Conservation (phyloP, 1,284 basidiomycete genomes). For the Ceratobasidium theobromae region DNA sequence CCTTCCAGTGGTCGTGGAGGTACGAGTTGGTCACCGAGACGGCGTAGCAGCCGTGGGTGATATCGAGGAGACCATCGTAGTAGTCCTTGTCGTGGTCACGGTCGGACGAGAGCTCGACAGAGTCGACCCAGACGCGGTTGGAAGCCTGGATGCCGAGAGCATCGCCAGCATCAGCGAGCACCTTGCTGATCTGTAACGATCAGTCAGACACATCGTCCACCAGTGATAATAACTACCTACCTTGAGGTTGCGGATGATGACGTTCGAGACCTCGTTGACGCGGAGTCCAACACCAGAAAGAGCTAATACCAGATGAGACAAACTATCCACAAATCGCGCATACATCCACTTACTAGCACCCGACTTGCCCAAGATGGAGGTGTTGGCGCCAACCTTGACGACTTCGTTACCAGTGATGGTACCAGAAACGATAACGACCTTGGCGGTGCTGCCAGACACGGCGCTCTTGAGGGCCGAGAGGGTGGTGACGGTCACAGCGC, state of each 20-base stretch:
- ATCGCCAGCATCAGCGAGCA: conserved; percentile 23
- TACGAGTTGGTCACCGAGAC: conserved; percentile 22
- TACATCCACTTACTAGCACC: conserved; percentile 36
- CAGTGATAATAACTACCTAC: conserved; percentile 48
- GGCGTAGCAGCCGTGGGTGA: conserved; percentile 29
- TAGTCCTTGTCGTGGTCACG: conserved; percentile 32
- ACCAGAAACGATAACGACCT: conserved; percentile 39
- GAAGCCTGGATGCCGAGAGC: conserved; percentile 44
- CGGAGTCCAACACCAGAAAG: conserved; percentile 49
- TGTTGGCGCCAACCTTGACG: conserved; percentile 50
- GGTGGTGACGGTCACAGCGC: neutral
- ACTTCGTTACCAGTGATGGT: conserved; percentile 49
- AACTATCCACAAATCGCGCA: neutral
- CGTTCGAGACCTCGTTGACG: conserved; percentile 48
- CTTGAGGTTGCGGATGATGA: conserved; percentile 54
- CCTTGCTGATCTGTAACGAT: conserved; percentile 10
- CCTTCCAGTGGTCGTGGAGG: conserved; percentile 34
- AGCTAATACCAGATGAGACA: conserved; percentile 20
- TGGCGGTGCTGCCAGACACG: neutral
- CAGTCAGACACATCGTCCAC: conserved; percentile 43
- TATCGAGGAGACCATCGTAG: conserved; percentile 31
- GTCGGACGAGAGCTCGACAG: conserved; percentile 31
- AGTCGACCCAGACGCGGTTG: conserved; percentile 48
- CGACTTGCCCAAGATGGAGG: conserved; percentile 45
- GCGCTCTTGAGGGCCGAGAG: neutral